Evolutionary conservation across 805 yeast species (phyloP), one percentile per base, ranked within the genome.

Genomic region (Wickerhamomyces xylosicus): DNA sequence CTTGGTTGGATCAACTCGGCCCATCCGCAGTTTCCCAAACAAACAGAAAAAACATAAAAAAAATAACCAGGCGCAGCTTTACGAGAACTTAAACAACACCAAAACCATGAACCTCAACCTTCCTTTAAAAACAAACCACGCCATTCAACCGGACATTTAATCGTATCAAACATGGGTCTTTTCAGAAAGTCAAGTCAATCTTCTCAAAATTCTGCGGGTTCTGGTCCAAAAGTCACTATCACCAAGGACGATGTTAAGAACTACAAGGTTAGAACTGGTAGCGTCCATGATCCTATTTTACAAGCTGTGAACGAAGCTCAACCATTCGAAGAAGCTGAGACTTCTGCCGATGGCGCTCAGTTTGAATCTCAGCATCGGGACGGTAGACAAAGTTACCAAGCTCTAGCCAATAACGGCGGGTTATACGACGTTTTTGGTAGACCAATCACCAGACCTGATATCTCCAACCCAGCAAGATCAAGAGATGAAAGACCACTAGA

Each of bases 401-500:
- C 71, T 76, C 32, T 76, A 72, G 21, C 66, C 72, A 35, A 67
- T 66, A 31, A 15, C 15, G 33, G 33, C 33, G 77, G 78, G 21
- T 54, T 77, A 51, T 74, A 74, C 49, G 99, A 92, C 58, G 77
- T 85, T 33, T 90, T 89, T 59, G 99, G 99, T 17, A 73, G 74
- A 42, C 76, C 80, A 6, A 92, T 92, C 52, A 56, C 56, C 3
- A 76, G 75, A 46, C 84, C 94, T 7, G 99, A 92, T 58, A 69
- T 82, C 49, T 85, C 95, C 31, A 92, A 92, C 57, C 99, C 99
- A 21, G 79, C 96, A 6, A 74, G 99, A 53, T 64, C 83, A 17
- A 75, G 98, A 61, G 90, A 89, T 59, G 99, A 92, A 63, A 76
- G 99, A 53, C 99, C 99, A 4, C 66, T 92, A 52, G 99, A 94